Percentiles rank a stretch among this genome's conserved stretches.
These are phyloP conservation scores for Monilinia vaccinii-corymbosi DNA, from an alignment of 2,329 filamentous ascomycete genomes.

Conservation along the genomic window DNA sequence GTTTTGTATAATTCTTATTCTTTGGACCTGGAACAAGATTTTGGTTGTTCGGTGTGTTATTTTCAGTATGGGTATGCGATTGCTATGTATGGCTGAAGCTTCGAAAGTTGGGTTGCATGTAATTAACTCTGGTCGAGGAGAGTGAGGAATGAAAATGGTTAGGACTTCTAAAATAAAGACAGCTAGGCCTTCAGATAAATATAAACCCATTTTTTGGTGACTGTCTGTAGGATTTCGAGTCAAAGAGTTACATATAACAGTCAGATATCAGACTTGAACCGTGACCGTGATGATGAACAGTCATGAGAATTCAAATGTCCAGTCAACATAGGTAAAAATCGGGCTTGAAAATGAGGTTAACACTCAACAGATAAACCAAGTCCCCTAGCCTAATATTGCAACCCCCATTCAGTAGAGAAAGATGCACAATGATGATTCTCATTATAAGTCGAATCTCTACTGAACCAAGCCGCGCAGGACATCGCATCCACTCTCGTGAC, in stretches of 20 bases:
- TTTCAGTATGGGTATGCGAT: too few species aligned
- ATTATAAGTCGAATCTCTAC: background rate
- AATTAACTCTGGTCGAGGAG: background rate
- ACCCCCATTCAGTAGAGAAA: background rate
- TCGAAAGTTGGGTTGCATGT: background rate
- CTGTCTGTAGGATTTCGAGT: background rate
- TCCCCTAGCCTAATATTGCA: background rate
- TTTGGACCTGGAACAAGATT: background rate
- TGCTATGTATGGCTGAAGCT: too few species aligned
- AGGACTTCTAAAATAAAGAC: background rate
- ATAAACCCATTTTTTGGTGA: background rate
- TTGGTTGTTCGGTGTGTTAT: too few species aligned
- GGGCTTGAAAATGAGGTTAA: background rate
- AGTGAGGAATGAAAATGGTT: background rate
- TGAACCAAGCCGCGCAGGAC: background rate
- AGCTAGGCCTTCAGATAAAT: too few species aligned
- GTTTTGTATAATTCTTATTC: background rate
- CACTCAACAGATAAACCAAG: background rate
- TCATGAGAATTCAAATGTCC: background rate
- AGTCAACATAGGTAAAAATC: background rate
- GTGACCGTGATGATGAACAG: background rate
- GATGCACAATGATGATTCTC: background rate
- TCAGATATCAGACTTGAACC: background rate
- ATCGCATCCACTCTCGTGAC: background rate
- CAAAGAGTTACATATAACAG: background rate